Base-by-base conservation (phyloP, 805 yeast species). In the Wickerhamiella australiensis region DNA sequence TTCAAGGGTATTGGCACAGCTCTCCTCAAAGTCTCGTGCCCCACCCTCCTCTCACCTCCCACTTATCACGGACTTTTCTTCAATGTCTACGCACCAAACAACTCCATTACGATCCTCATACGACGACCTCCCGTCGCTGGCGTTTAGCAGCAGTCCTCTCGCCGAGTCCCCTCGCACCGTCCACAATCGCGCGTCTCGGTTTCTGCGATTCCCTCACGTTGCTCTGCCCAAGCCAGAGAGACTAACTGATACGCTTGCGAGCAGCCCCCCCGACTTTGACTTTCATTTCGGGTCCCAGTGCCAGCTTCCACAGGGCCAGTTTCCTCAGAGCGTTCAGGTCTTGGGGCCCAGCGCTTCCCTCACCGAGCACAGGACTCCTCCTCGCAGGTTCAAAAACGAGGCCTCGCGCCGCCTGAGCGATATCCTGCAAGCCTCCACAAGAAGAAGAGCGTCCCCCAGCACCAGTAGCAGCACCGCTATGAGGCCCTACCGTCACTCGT, bases 71-170 rank as follows among this genome's bases (percentile, higher is more conserved):
- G n/a, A n/a, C n/a, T n/a, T n/a, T n/a, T n/a, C n/a, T n/a, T n/a
- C n/a, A 12, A 27, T 26, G 35, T 45, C 33, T 35, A 21, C 22
- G 17, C 47, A 44, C 12, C 47, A 45, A 29, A 36, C 42, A n/a
- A 46, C 49, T 8, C 49, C 49, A 7, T n/a, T 46, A 27, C 15
- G 43, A 27, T 31, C 36, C 6, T 21, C 43, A 21, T 46, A 46
- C 29, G 49, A 46, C 11, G 49, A 46, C 22, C 40, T 46, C 17
- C 49, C 49, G 11, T 36, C 43, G 13, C 43, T 46, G 15, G 49
- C 35, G 12, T 46, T 46, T 15, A 46, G 42, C 29, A 36, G 43
- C 27, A 46, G 49, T 37, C 49, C 49, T 15, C 23, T 26, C 7
- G 27, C 13, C 5, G 49, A 46, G 22, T 37, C 43, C 27, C 49